Conservation (phyloP, 2,329 filamentous ascomycete species). For the Colletotrichum sp. region DNA sequence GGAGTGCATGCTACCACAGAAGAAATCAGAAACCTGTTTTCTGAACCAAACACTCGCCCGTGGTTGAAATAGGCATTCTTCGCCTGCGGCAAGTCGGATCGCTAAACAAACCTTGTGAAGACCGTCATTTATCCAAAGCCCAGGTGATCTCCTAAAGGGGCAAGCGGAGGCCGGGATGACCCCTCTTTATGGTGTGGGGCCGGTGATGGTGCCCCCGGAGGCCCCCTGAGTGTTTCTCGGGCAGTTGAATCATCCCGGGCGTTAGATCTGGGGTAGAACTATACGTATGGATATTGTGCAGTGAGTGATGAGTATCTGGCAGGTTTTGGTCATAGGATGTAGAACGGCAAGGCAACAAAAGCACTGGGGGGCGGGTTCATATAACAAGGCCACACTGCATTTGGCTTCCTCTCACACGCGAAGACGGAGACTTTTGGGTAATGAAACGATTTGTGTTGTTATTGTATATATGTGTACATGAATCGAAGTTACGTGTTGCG, state of each 20-base stretch:
- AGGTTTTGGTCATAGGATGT: not conserved
- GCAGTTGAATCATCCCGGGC: not conserved
- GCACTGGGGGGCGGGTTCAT: not conserved
- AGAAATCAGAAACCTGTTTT: not conserved
- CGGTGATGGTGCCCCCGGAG: not conserved
- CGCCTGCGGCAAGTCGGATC: not conserved
- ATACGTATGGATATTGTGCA: not conserved
- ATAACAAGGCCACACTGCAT: not conserved
- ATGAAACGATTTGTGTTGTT: not conserved
- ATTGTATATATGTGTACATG: accelerated
- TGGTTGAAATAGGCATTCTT: not conserved
- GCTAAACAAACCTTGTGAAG: not conserved
- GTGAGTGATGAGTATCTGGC: not conserved
- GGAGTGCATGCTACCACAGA: not conserved
- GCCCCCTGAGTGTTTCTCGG: not conserved
- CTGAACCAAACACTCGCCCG: not conserved
- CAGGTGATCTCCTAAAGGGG: not conserved
- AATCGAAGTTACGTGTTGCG: accelerated
- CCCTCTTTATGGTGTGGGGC: not conserved
- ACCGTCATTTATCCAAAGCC: not conserved
- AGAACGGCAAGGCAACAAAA: not conserved
- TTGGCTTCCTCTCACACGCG: not conserved
- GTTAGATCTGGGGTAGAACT: accelerated
- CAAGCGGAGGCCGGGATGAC: not conserved
- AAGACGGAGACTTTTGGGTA: not conserved